Evolutionary conservation across 2,329 filamentous ascomycete genomes (phyloP).

Genomic region (Dryadomyces sulphureus): DNA sequence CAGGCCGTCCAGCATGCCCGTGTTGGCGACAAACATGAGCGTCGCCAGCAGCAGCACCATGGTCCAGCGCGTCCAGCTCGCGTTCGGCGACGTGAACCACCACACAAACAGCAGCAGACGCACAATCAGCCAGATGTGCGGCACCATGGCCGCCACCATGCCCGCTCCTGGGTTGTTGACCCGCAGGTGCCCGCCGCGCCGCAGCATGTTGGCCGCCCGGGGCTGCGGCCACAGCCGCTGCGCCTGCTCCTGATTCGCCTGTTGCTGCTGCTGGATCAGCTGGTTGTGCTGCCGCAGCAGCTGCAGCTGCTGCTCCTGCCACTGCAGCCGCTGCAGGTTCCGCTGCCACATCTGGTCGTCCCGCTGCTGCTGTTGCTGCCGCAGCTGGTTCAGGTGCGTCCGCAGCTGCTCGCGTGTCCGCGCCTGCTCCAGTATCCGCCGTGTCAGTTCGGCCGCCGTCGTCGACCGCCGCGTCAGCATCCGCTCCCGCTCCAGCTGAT

Average conservation of each 20-base stretch:
- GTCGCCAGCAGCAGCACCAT: conserved; percentile 38
- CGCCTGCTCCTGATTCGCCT: neutral
- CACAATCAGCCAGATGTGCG: conserved; percentile 47
- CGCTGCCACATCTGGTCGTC: conserved; percentile 9
- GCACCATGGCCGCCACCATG: conserved; percentile 32
- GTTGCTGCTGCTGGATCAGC: neutral
- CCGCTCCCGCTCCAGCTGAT: neutral
- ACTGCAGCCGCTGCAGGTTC: conserved; percentile 14
- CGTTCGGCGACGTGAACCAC: conserved; percentile 45
- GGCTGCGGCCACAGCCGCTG: conserved; percentile 12
- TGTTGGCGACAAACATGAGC: conserved; percentile 43
- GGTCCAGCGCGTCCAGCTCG: conserved; percentile 44
- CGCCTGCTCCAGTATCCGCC: too few species aligned
- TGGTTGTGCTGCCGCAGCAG: neutral
- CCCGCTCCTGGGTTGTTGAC: conserved; percentile 24
- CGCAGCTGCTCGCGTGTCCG: too few species aligned
- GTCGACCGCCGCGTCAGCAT: neutral
- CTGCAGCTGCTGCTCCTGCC: conserved; percentile 14
- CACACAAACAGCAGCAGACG: conserved; percentile 45
- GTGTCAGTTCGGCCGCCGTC: too few species aligned
- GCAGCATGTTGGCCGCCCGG: conserved; percentile 14
- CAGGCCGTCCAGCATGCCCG: conserved; percentile 40
- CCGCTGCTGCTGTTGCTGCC: conserved; percentile 3
- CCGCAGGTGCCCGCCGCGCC: conserved; percentile 16
- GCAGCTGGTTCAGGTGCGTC: too few species aligned